A percentile compares a stretch with the other conserved stretches of the same genome.
phyloP scores from a whole-genome alignment of 495 filamentous ascomycete genomes.

The Aspergillus sclerotioniger region DNA sequence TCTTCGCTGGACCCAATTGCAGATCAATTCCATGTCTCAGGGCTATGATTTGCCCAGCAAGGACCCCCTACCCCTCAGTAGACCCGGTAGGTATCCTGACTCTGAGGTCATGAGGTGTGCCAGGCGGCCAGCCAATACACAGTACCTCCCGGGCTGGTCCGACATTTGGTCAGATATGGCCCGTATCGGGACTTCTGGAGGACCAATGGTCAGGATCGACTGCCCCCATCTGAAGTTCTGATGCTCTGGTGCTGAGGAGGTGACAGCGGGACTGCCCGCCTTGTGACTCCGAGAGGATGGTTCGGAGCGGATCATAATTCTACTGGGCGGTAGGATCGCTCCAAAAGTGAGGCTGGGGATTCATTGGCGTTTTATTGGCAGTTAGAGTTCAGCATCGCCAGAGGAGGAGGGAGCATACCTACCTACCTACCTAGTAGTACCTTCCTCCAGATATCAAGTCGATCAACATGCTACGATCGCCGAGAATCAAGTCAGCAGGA shows the following conservation, averaged over 20 bases:
- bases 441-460: too few species aligned
- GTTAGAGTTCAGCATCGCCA: too few species aligned
- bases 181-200: not conserved
- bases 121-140: not conserved
- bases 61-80: not conserved
- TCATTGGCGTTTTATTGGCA: constrained; percentile 3
- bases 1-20: not conserved
- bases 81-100: too few species aligned
- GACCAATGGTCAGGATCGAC: not conserved
- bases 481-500: not conserved
- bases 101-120: not conserved
- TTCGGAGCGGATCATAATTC: constrained; percentile 18
- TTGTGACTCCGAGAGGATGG: constrained; percentile 15
- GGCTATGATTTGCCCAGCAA: constrained; percentile 1
- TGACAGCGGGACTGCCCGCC: constrained; percentile 22
- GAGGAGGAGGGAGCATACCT: too few species aligned
- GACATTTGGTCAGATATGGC: not conserved
- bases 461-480: not conserved
- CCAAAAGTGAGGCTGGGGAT: constrained; percentile 11
- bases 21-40: constrained; percentile 1
- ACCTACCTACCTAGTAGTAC: too few species aligned
- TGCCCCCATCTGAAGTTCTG: too few species aligned
- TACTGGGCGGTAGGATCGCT: constrained; percentile 9
- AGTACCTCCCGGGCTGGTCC: not conserved
- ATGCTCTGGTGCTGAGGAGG: too few species aligned